A percentile compares a stretch with the other conserved stretches of the same genome.
Evolutionary conservation across 1,284 basidiomycete species (phyloP).

Genomic region (Porodaedalea pini): DNA sequence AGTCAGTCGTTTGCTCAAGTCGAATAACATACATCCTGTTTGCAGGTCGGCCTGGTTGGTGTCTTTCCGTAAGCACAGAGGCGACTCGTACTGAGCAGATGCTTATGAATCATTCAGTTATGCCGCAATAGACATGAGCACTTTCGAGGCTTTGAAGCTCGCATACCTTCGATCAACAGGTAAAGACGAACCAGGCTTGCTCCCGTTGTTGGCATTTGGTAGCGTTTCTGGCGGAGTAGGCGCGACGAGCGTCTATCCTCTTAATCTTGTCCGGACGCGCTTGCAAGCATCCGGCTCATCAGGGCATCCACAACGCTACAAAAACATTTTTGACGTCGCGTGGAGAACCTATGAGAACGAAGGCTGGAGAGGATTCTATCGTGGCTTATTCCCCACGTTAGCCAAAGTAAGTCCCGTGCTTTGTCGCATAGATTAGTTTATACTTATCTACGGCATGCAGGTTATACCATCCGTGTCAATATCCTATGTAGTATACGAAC

Average conservation of each 20-base stretch:
- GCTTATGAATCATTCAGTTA: slow-evolving; percentile 45
- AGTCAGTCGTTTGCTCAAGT: not conserved
- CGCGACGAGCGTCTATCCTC: slow-evolving; percentile 88
- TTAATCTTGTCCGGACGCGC: slow-evolving; percentile 92
- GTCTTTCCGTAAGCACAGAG: slow-evolving; percentile 78
- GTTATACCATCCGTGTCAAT: slow-evolving; percentile 94
- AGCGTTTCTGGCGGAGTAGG: slow-evolving; percentile 88
- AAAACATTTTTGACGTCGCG: slow-evolving; percentile 84
- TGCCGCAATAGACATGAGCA: slow-evolving; percentile 93
- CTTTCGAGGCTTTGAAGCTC: slow-evolving; percentile 87
- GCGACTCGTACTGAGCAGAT: not conserved
- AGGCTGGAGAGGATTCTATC: slow-evolving; percentile 94
- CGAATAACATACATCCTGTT: not conserved
- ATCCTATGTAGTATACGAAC: slow-evolving; percentile 88
- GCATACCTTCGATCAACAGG: slow-evolving; percentile 78
- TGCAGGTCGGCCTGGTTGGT: slow-evolving; percentile 81
- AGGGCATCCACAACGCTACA: slow-evolving; percentile 87
- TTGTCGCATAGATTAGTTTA: slow-evolving; percentile 3
- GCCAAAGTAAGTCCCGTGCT: slow-evolving; percentile 62
- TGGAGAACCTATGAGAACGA: slow-evolving; percentile 80
- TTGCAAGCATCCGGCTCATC: slow-evolving; percentile 94
- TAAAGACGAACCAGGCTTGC: slow-evolving; percentile 78
- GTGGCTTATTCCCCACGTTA: slow-evolving; percentile 85
- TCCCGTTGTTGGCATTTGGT: slow-evolving; percentile 82
- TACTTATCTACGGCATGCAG: slow-evolving; percentile 36